These are phyloP conservation scores for Borovskyia barvae DNA, from an alignment of 208 protist species.

Conservation along the genomic window DNA sequence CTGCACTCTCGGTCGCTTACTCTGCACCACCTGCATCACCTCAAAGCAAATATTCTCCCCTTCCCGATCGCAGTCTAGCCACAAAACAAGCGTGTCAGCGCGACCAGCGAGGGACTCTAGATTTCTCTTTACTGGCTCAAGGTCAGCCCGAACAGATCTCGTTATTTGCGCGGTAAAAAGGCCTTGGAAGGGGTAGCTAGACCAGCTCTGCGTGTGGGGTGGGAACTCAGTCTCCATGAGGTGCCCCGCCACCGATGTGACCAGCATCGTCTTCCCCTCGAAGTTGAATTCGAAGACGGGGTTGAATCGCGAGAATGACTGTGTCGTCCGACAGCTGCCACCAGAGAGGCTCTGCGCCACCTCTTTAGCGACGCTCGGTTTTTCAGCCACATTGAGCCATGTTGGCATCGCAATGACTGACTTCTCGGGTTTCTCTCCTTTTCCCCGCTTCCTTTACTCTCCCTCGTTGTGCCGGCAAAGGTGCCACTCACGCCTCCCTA, in stretches of 20 bases:
- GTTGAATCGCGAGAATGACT: constrained; percentile 69
- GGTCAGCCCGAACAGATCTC: constrained; percentile 77
- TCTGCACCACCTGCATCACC: constrained; percentile 79
- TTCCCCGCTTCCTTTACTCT: constrained; percentile 2
- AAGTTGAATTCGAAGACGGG: constrained; percentile 82
- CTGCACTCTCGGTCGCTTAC: constrained; percentile 40
- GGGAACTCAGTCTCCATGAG: constrained; percentile 94
- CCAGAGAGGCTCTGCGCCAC: constrained; percentile 80
- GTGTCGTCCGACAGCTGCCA: constrained; percentile 34
- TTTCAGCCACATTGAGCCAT: constrained; percentile 95
- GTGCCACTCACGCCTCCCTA: too few relatives aligned
- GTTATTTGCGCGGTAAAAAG: constrained; percentile 89
- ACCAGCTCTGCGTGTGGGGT: constrained; percentile 81
- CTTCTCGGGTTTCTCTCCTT: constrained; percentile 1
- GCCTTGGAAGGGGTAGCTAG: constrained; percentile 71
- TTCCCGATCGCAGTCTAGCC: constrained; percentile 96
- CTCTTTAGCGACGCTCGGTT: constrained; percentile 93
- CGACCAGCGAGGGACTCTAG: constrained; percentile 61
- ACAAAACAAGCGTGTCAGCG: constrained; percentile 87
- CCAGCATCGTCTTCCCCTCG: constrained; percentile 82
- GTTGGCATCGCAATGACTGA: constrained; percentile 32
- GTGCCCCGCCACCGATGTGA: constrained; percentile 97
- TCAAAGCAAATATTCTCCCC: constrained; percentile 98
- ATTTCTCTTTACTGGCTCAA: constrained; percentile 77
- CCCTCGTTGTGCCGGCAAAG: background rate